A percentile compares a stretch with the other conserved stretches of the same genome.
These are phyloP conservation scores for Colletotrichum gigasporum DNA, from an alignment of 2,329 filamentous ascomycete genomes.

Conservation along the genomic window DNA sequence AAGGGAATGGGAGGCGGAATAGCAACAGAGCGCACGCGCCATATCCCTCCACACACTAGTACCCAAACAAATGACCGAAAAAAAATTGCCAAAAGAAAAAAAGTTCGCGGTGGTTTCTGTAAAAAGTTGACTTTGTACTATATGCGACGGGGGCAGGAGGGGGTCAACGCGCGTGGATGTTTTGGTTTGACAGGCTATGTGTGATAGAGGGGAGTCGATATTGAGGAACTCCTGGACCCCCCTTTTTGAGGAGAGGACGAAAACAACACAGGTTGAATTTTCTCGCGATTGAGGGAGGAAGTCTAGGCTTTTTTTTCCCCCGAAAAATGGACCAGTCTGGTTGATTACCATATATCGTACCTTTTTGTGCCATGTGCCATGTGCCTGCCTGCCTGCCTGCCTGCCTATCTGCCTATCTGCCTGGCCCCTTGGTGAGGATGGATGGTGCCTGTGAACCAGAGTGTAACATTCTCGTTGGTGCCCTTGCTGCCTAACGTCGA, in stretches of 20 bases:
- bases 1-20: background rate
- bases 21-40: background rate
- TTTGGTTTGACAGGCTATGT: conserved; percentile 1
- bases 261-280: conserved; percentile 28
- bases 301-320: background rate
- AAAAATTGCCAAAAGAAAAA: conserved; percentile 12
- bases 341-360: background rate
- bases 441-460: no score
- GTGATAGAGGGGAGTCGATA: background rate
- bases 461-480: no score
- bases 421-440: no score
- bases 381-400: background rate
- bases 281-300: conserved; percentile 14
- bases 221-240: background rate
- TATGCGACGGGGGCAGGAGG: conserved; percentile 17
- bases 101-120: conserved; percentile 25
- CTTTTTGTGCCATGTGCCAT: background rate
- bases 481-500: no score
- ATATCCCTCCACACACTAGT: background rate
- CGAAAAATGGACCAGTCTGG: conserved; percentile 6
- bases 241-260: conserved; percentile 12
- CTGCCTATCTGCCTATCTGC: background rate
- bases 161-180: no score
- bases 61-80: conserved; percentile 1
- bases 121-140: conserved; percentile 33